These are phyloP conservation scores for Salvia hispanica DNA, from an alignment of 257 asterid genomes.

Conservation along the genomic window DNA sequence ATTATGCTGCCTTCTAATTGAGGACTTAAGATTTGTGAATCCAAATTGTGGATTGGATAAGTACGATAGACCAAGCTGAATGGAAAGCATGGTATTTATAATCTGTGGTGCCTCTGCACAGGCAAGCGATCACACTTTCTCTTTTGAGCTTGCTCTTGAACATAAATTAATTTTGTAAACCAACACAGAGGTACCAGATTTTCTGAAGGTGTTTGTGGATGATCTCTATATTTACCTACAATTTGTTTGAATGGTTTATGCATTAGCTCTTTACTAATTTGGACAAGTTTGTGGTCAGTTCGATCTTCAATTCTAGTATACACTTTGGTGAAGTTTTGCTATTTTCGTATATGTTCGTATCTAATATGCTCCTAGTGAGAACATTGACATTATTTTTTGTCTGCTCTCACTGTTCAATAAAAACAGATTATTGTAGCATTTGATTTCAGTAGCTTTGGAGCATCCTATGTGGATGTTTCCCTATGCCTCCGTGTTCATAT, in stretches of 20 bases:
- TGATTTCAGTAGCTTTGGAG: conserved; percentile 17
- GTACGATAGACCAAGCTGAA: no score
- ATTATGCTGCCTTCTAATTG: no score
- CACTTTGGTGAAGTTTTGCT: neutral
- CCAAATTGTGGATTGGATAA: no score
- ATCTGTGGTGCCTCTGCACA: no score
- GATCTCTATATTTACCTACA: neutral
- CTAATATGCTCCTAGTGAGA: neutral
- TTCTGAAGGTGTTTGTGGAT: no score
- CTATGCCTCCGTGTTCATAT: neutral
- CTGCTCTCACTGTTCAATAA: neutral
- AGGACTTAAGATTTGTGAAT: no score
- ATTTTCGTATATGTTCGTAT: neutral
- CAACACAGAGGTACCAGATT: no score
- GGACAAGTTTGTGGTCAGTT: neutral
- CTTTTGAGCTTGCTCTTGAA: no score
- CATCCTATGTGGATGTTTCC: neutral
- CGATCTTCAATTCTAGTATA: neutral
- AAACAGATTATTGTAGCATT: neutral
- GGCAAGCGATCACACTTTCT: no score
- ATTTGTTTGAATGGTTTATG: conserved; percentile 1
- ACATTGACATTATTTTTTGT: neutral
- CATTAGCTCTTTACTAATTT: conserved; percentile 7
- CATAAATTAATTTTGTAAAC: no score
- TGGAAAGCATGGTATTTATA: no score